Percentiles rank a stretch among this genome's conserved stretches.
phyloP scores from a whole-genome alignment of 331 rosid genomes.

The Cydonia oblonga region DNA sequence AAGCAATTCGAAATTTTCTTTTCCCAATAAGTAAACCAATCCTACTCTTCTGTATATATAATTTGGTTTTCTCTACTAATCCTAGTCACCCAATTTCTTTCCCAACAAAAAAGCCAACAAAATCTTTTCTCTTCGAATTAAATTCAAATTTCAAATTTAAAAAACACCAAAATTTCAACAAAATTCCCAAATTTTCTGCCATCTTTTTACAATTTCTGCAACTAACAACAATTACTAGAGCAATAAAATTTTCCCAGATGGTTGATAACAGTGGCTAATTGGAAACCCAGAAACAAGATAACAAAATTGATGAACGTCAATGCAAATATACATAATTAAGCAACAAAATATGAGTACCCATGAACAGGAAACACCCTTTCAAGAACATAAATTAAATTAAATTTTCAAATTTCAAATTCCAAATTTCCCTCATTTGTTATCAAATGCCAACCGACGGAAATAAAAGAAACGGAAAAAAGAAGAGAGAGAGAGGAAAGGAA shows the following conservation, averaged over 20 bases:
- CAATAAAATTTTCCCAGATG: neutral
- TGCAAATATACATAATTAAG: neutral
- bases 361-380: neutral
- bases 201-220: neutral
- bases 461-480: neutral
- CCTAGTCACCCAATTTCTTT: no score
- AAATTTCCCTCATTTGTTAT: neutral
- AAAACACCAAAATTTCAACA: neutral
- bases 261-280: neutral
- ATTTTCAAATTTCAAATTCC: neutral
- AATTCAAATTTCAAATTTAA: neutral
- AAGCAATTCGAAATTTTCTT: no score
- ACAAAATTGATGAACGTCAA: neutral
- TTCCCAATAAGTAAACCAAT: no score
- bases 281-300: neutral
- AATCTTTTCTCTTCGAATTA: neutral
- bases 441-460: neutral
- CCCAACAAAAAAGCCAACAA: no score
- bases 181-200: neutral
- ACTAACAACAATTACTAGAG: no score
- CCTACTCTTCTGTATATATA: no score
- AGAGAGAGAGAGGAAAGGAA: neutral
- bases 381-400: neutral
- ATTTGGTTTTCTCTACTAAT: no score
- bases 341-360: neutral